phyloP scores from a whole-genome alignment of 1,284 basidiomycete species.

The Takashimella koratensis region DNA sequence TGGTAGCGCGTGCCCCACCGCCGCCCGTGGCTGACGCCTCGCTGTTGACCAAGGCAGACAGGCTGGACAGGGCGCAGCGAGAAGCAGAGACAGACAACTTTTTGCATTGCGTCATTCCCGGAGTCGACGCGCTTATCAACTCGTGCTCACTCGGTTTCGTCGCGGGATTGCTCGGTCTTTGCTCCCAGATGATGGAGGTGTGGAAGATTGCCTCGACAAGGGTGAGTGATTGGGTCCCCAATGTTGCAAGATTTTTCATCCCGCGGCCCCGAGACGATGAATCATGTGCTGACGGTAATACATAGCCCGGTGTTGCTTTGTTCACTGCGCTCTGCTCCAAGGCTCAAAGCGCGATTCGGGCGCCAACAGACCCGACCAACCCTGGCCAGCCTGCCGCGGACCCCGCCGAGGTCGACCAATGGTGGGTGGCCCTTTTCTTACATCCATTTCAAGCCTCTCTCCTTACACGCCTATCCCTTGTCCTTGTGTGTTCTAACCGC shows the following conservation, averaged over 20 bases:
- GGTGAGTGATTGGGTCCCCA: too few relatives aligned
- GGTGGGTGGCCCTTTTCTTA: conserved; percentile 65
- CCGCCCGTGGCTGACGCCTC: conserved; percentile 53
- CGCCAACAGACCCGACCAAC: conserved; percentile 55
- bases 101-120: conserved; percentile 77
- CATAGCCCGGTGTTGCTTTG: conserved; percentile 83
- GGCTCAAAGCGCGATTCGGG: conserved; percentile 84
- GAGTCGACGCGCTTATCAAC: conserved; percentile 72
- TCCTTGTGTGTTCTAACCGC: not conserved
- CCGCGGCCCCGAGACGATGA: too few relatives aligned
- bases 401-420: conserved; percentile 74
- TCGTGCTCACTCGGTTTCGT: conserved; percentile 76
- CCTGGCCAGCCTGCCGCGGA: conserved; percentile 52
- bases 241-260: too few relatives aligned
- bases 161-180: conserved; percentile 77
- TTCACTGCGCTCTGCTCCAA: conserved; percentile 88
- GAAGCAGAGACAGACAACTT: conserved; percentile 88
- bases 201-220: conserved; percentile 63
- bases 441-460: too few relatives aligned
- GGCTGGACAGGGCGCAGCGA: conserved; percentile 64
- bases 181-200: conserved; percentile 78
- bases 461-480: too few relatives aligned
- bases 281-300: conserved; percentile 33
- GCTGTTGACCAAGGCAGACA: conserved; percentile 54
- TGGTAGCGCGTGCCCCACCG: conserved; percentile 68